Conservation (phyloP, 192 early-diverging fungal genomes). For the Dissophora globulifera region DNA sequence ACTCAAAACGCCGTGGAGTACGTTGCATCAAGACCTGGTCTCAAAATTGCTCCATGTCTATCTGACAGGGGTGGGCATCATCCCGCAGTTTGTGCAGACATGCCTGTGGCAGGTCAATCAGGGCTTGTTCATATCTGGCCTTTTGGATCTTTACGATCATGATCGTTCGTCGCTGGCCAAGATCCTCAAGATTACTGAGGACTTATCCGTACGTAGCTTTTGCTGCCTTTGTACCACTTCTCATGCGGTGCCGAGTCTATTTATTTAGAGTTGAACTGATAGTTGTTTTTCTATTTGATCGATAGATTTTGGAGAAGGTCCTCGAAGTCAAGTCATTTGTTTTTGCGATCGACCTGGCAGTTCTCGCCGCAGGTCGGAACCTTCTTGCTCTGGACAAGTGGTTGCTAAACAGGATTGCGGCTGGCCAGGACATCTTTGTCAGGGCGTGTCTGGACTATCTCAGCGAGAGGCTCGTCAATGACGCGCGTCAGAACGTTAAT, state of each 20-base stretch:
- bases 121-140: conserved; percentile 65
- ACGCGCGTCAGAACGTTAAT: conserved; percentile 55
- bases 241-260: too few species aligned
- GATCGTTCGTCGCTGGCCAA: conserved; percentile 67
- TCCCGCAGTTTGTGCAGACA: conserved; percentile 72
- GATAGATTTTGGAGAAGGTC: conserved; percentile 74
- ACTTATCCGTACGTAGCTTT: conserved; percentile 72
- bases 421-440: conserved; percentile 73
- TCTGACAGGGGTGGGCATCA: conserved; percentile 68
- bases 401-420: conserved; percentile 76
- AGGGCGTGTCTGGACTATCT: conserved; percentile 81
- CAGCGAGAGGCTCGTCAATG: conserved; percentile 66
- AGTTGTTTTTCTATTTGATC: too few species aligned
- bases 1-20: conserved; percentile 58
- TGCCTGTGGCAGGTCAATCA: conserved; percentile 76
- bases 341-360: conserved; percentile 84
- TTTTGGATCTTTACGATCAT: conserved; percentile 78
- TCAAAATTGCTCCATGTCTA: conserved; percentile 70
- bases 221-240: too few species aligned
- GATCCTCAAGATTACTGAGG: conserved; percentile 83
- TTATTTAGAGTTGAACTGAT: too few species aligned
- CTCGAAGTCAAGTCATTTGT: conserved; percentile 72
- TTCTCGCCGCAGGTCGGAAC: conserved; percentile 80
- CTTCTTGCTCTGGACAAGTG: conserved; percentile 88
- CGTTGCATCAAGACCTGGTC: conserved; percentile 73